phyloP scores from a whole-genome alignment of 2,329 filamentous ascomycete species.

The Cordyceps militaris region DNA sequence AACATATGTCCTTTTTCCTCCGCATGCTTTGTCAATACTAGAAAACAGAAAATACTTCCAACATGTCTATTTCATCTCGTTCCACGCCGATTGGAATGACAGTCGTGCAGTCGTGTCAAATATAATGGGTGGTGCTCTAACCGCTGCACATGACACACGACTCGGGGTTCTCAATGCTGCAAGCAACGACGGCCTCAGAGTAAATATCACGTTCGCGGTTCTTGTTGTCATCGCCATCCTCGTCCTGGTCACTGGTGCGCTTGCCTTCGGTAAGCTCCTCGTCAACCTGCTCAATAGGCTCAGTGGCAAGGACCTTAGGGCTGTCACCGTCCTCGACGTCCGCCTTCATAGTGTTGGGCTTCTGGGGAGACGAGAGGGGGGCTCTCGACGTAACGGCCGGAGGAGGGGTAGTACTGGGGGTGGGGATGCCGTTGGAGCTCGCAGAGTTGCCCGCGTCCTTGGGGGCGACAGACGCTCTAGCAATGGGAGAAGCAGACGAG shows the following conservation, averaged over 20 bases:
- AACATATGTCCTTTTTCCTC: background rate
- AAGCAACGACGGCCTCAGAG: slow-evolving; percentile 82
- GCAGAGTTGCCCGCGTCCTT: slow-evolving; percentile 32
- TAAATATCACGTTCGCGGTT: slow-evolving; percentile 89
- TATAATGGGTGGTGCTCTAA: slow-evolving; percentile 36
- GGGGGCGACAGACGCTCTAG: slow-evolving; percentile 54
- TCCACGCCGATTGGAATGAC: slow-evolving; percentile 16
- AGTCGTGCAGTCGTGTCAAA: slow-evolving; percentile 21
- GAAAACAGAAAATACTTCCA: slow-evolving; percentile 15
- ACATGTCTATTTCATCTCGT: slow-evolving; percentile 17
- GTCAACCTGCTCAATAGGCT: slow-evolving; percentile 56
- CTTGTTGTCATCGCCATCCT: slow-evolving; percentile 63
- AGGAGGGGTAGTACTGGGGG: slow-evolving; percentile 60
- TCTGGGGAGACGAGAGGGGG: slow-evolving; percentile 50
- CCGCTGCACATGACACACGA: slow-evolving; percentile 96
- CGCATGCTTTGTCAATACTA: slow-evolving; percentile 1
- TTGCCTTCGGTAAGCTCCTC: slow-evolving; percentile 55
- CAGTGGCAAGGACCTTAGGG: slow-evolving; percentile 68
- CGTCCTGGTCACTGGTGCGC: slow-evolving; percentile 67
- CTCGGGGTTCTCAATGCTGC: slow-evolving; percentile 97
- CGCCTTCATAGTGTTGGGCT: slow-evolving; percentile 65
- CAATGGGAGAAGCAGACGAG: slow-evolving; percentile 52
- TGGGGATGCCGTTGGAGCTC: slow-evolving; percentile 56
- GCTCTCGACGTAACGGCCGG: slow-evolving; percentile 34
- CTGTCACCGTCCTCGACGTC: slow-evolving; percentile 71